Base-by-base conservation (phyloP, 2,329 filamentous ascomycete genomes). In the Diaporthe sp. region DNA sequence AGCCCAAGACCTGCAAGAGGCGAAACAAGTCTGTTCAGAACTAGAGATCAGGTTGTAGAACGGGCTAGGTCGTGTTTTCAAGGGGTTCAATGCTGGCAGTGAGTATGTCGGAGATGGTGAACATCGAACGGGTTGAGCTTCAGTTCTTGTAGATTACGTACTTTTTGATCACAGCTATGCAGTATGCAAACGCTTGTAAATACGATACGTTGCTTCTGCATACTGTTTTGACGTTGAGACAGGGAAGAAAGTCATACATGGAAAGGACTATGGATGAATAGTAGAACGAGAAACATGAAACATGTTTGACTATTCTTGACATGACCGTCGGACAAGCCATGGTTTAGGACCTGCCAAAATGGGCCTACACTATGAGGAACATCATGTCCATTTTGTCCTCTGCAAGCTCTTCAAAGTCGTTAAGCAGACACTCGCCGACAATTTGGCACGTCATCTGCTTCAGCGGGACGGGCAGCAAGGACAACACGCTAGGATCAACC, bases 1-100 rank as follows among this genome's bases (percentile, higher is more conserved):
- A 65, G 25, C 39, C 60, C 1, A 65, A 65, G 60, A 65, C 60
- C 13, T 65, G 60, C 39, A 65, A 65, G 60, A 65, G 60, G 25
- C 60, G 60, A 12, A 65, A 65, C 25, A 65, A 47, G 15, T 1
- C 15, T 65, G 39, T 12, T 65, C 25, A 65, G 60, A 65, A 47
- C 25, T 65, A 65, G 25, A 13, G 2, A 22, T 22, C 25, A 31
- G 13, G n/a, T 28, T 22, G 12, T 17, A 4, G 20, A 61, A 61
- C 17, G 12, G 12, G n/a, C 6, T 2, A 42, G n/a, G 13, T 17
- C 20, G 4, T 28, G 15, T 22, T 31, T 13, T 65, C 15, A 12
- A 47, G 25, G 25, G 39, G 9, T 39, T 37, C 37, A 39, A 39
- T 3, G 37, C 20, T 47, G 39, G 7, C 39, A 31, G 39, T 65